Evolutionary conservation across 1,284 basidiomycete genomes (phyloP).

Genomic region (Rhodotorula sp.): DNA sequence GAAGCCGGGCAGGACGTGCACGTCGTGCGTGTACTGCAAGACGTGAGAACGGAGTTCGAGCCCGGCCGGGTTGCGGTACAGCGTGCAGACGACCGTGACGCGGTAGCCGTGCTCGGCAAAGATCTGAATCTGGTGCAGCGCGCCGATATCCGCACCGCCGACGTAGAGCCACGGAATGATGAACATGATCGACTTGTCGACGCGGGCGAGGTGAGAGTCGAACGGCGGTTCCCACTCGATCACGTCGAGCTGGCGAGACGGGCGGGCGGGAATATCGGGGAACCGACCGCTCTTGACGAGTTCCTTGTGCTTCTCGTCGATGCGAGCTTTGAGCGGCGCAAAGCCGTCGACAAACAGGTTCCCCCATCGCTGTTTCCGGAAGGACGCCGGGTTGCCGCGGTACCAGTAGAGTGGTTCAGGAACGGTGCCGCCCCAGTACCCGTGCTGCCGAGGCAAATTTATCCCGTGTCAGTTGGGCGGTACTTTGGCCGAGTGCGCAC

Average conservation of each 20-base stretch:
- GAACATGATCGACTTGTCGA: conserved; percentile 36
- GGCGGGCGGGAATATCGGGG: conserved; percentile 18
- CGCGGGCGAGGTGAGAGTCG: conserved; percentile 17
- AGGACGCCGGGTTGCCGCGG: conserved; percentile 34
- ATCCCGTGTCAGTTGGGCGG: background rate
- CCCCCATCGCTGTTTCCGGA: conserved; percentile 40
- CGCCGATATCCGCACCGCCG: conserved; percentile 38
- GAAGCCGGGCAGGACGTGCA: conserved; percentile 38
- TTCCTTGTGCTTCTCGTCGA: conserved; percentile 28
- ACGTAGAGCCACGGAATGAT: conserved; percentile 40
- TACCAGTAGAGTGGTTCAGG: conserved; percentile 42
- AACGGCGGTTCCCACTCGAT: conserved; percentile 33
- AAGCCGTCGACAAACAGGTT: conserved; percentile 36
- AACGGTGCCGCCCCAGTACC: conserved; percentile 38
- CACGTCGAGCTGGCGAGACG: conserved; percentile 30
- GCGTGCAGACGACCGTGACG: conserved; percentile 40
- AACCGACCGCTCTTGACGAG: conserved; percentile 14
- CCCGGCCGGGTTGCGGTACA: conserved; percentile 34
- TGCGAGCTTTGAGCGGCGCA: conserved; percentile 20
- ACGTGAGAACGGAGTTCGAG: conserved; percentile 37
- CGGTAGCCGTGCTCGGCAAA: conserved; percentile 38
- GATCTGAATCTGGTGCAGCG: conserved; percentile 37
- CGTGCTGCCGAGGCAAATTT: background rate
- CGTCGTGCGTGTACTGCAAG: conserved; percentile 42
- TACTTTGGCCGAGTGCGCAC: too few species aligned